A percentile compares a stretch with the other conserved stretches of the same genome.
phyloP scores from a whole-genome alignment of 1,284 basidiomycete species.

The Wallemia hederae region DNA sequence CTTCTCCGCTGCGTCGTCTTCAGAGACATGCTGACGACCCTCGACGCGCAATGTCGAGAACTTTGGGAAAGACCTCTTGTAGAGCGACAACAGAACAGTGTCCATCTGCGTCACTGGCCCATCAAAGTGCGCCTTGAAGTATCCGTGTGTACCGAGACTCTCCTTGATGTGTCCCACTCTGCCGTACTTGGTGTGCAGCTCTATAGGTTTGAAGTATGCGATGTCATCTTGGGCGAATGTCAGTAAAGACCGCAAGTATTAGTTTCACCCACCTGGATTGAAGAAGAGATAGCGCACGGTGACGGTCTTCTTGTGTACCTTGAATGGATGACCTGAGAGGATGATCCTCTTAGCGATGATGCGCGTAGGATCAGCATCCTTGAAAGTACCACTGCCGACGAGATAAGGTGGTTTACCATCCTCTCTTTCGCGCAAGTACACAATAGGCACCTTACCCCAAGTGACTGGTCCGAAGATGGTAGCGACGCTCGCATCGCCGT shows the following conservation, averaged over 20 bases:
- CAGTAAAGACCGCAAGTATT: neutral
- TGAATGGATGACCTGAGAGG: slow-evolving; percentile 85
- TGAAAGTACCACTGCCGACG: slow-evolving; percentile 66
- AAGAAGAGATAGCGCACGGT: slow-evolving; percentile 99
- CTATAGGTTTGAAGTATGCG: slow-evolving; percentile 72
- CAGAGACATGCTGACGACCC: neutral
- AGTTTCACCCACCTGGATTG: slow-evolving; percentile 33
- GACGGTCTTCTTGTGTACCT: slow-evolving; percentile 88
- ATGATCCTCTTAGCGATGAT: slow-evolving; percentile 77
- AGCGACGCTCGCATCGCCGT: slow-evolving; percentile 47
- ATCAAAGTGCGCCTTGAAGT: slow-evolving; percentile 93
- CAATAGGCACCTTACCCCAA: slow-evolving; percentile 58
- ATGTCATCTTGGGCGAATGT: slow-evolving; percentile 39
- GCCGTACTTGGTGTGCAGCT: slow-evolving; percentile 76
- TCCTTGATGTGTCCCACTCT: slow-evolving; percentile 73
- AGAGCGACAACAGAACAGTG: slow-evolving; percentile 14
- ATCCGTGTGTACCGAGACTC: slow-evolving; percentile 88
- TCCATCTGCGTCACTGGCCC: slow-evolving; percentile 77
- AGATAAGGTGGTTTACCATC: slow-evolving; percentile 42
- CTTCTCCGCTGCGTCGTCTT: neutral
- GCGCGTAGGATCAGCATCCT: slow-evolving; percentile 67
- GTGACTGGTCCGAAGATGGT: slow-evolving; percentile 67
- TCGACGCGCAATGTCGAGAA: slow-evolving; percentile 4
- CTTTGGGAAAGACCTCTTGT: slow-evolving; percentile 18
- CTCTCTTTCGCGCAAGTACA: slow-evolving; percentile 35